A percentile compares a stretch with the other conserved stretches of the same genome.
Evolutionary conservation across 2,329 filamentous ascomycete genomes (phyloP).

Genomic region (Penicillium sp.): DNA sequence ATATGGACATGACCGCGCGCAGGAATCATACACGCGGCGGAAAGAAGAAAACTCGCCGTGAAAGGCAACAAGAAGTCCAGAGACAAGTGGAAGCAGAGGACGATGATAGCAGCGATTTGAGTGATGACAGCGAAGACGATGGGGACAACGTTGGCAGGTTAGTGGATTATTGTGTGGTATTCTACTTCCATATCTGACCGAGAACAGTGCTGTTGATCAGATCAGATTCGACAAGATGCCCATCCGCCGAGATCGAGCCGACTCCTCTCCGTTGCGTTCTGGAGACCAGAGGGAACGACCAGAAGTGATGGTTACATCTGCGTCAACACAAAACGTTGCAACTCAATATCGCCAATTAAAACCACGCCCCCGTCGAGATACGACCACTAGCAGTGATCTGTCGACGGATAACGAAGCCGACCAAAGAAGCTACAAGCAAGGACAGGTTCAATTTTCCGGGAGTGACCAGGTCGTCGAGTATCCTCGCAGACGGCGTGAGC

Average conservation of each 20-base stretch:
- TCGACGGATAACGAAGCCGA: constrained; percentile 64
- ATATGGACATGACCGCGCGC: constrained; percentile 57
- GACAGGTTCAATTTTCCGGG: constrained; percentile 50
- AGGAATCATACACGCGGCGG: constrained; percentile 29
- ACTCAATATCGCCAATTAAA: constrained; percentile 55
- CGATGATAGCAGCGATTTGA: constrained; percentile 65
- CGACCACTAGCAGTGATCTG: constrained; percentile 64
- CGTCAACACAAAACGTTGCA: constrained; percentile 50
- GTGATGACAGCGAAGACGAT: constrained; percentile 65
- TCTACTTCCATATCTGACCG: constrained; percentile 18
- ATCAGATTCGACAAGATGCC: constrained; percentile 98
- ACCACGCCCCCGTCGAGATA: constrained; percentile 58
- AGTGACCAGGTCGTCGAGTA: constrained; percentile 38
- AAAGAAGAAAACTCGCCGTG: constrained; percentile 34
- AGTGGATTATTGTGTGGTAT: constrained; percentile 6
- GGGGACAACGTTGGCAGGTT: constrained; percentile 45
- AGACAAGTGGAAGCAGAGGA: constrained; percentile 58
- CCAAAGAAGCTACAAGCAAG: constrained; percentile 52
- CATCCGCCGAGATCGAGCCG: constrained; percentile 70
- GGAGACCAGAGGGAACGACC: constrained; percentile 45
- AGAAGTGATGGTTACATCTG: constrained; percentile 56
- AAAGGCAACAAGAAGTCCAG: constrained; percentile 49
- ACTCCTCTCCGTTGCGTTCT: constrained; percentile 76
- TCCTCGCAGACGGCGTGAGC: constrained; percentile 27
- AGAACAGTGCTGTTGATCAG: constrained; percentile 68